Base-by-base conservation (phyloP, 139 green algal species). In the Tetraselmis striata region DNA sequence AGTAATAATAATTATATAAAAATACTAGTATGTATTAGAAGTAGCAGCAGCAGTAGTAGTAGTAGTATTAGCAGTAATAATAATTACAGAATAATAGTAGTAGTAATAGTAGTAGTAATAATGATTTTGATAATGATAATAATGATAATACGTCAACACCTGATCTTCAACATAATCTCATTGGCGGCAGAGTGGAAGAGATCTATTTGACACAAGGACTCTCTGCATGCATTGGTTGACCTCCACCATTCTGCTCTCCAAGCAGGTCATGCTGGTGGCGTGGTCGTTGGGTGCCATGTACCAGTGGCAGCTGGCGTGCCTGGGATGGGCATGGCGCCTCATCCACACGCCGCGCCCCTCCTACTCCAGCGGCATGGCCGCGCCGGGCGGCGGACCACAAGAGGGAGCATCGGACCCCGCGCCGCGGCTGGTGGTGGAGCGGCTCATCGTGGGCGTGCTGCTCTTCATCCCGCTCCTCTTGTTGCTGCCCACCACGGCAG, bases 391-490 rank as follows among this genome's bases (percentile, higher is more conserved):
- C n/a, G n/a, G n/a, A n/a, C n/a, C n/a, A n/a, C n/a, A n/a, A n/a
- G n/a, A n/a, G n/a, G n/a, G n/a, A n/a, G n/a, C n/a, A n/a, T n/a
- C n/a, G n/a, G n/a, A n/a, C n/a, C 45, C 45, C 45, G 45, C 45
- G 45, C 11, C 5, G 45, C 11, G 45, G 45, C 45, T 93, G 32
- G 80, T 87, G 58, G 80, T 90, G 59, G 90, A 93, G 81, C 90
- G 86, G 59, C 84, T 93, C 11, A 90, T 93, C 75, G 90, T 93
- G 30, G 90, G 90, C 23, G 90, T 92, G 75, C 84, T 93, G 78
- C 82, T 93, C 76, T 89, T 91, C 78, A 89, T 87, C 27, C 88
- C 90, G 1, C 79, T 92, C 77, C 59, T 90, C 26, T 85, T 77
- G 0, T 83, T 93, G 58, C 78, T 93, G 11, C 90, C 90, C 25